Percentiles rank a stretch among this genome's conserved stretches.
Conservation (phyloP, 495 filamentous ascomycete genomes). For the Hypoxylon fuscum region DNA sequence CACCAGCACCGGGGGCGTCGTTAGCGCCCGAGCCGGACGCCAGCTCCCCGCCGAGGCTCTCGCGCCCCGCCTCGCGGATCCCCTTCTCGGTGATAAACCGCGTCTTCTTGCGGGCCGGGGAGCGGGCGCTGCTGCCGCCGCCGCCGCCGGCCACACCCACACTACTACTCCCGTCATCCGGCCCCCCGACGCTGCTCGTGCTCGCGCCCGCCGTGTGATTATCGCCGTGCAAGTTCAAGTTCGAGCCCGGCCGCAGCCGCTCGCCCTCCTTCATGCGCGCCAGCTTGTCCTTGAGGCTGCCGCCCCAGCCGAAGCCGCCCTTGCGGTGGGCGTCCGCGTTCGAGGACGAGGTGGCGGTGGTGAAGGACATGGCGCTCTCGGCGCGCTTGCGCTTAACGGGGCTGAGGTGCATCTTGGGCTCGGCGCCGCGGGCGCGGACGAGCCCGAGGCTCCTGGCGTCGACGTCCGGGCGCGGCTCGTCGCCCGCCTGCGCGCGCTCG, state of each 20-base stretch:
- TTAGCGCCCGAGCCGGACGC: not conserved
- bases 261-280: conserved; percentile 65
- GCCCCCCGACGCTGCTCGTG: conserved; percentile 35
- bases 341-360: conserved; percentile 2
- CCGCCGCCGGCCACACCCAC: too few species aligned
- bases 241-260: conserved; percentile 39
- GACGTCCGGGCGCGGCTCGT: conserved; percentile 37
- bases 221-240: too few species aligned
- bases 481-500: too few species aligned
- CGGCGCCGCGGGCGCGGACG: conserved; percentile 63
- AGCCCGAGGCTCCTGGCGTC: conserved; percentile 65
- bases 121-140: conserved; percentile 23
- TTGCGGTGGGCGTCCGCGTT: conserved; percentile 4
- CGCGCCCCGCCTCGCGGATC: conserved; percentile 77
- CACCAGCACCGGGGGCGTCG: conserved; percentile 26
- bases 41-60: conserved; percentile 70
- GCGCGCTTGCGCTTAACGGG: conserved; percentile 76
- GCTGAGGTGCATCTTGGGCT: conserved; percentile 68
- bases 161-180: conserved; percentile 10
- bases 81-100: conserved; percentile 81
- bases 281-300: conserved; percentile 55
- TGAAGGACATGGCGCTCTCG: conserved; percentile 47
- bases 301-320: conserved; percentile 59
- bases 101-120: conserved; percentile 77
- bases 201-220: too few species aligned